Evolutionary conservation across 495 filamentous ascomycete genomes (phyloP).

Genomic region (Apodospora peruviana): DNA sequence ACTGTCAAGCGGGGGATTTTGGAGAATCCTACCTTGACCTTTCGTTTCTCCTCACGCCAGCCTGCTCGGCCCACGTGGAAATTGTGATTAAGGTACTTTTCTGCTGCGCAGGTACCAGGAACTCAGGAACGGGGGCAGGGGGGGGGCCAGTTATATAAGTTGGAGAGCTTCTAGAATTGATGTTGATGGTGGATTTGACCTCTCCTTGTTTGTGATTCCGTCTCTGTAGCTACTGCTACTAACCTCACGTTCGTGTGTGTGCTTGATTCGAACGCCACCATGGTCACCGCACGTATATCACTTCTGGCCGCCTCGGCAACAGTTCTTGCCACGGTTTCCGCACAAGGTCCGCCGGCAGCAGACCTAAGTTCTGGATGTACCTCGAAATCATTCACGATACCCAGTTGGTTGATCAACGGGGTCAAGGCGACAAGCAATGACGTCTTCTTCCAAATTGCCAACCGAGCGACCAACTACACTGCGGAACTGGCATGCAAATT

Average conservation of each 20-base stretch:
- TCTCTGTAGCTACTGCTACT: too few species aligned
- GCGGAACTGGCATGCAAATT: conserved; percentile 5
- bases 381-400: conserved; percentile 15
- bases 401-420: conserved; percentile 17
- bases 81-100: too few species aligned
- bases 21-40: too few species aligned
- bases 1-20: too few species aligned
- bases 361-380: conserved; percentile 8
- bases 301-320: background rate
- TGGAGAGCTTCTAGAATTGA: too few species aligned
- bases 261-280: background rate
- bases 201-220: too few species aligned
- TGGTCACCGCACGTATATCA: background rate
- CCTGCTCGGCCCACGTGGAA: too few species aligned
- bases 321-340: background rate
- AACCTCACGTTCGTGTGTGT: background rate
- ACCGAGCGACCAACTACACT: conserved; percentile 15
- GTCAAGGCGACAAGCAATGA: background rate
- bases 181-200: too few species aligned
- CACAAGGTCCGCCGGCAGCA: background rate
- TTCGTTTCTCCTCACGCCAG: too few species aligned
- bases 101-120: too few species aligned
- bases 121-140: too few species aligned
- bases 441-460: conserved; percentile 6
- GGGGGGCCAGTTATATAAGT: too few species aligned